phyloP scores from a whole-genome alignment of 2,329 filamentous ascomycete genomes.

The Cytospora piceicola region DNA sequence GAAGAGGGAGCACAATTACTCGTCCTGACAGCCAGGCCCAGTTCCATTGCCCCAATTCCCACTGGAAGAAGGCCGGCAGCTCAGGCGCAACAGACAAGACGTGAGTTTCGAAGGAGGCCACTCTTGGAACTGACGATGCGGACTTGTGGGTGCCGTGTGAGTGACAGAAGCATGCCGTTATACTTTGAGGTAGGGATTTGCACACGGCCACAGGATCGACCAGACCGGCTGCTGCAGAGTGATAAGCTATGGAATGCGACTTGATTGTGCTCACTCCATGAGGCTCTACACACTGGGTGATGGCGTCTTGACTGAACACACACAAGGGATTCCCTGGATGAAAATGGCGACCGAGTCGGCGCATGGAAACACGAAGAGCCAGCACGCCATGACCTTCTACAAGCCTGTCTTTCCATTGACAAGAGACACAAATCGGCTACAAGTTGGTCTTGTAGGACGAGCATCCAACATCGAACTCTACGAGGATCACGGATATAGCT shows the following conservation, averaged over 20 bases:
- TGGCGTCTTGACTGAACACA: background rate
- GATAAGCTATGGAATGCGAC: background rate
- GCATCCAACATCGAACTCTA: background rate
- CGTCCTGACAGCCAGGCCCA: background rate
- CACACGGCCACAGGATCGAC: too few species aligned
- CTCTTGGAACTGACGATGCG: background rate
- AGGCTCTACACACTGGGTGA: background rate
- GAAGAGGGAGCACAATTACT: background rate
- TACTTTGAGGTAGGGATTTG: too few species aligned
- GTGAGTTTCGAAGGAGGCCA: background rate
- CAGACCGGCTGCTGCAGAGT: background rate
- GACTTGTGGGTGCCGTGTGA: too few species aligned
- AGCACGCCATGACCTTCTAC: background rate
- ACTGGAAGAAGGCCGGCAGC: background rate
- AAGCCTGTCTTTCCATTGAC: background rate
- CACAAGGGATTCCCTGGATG: too few species aligned
- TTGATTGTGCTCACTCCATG: background rate
- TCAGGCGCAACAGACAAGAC: background rate
- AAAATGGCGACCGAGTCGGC: too few species aligned
- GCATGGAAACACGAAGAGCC: background rate
- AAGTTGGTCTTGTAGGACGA: background rate
- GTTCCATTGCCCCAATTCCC: background rate
- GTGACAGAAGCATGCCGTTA: too few species aligned
- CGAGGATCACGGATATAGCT: background rate
- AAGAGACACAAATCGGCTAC: background rate